Conservation (phyloP, 2,329 filamentous ascomycete species). For the Colletotrichum abscissum region DNA sequence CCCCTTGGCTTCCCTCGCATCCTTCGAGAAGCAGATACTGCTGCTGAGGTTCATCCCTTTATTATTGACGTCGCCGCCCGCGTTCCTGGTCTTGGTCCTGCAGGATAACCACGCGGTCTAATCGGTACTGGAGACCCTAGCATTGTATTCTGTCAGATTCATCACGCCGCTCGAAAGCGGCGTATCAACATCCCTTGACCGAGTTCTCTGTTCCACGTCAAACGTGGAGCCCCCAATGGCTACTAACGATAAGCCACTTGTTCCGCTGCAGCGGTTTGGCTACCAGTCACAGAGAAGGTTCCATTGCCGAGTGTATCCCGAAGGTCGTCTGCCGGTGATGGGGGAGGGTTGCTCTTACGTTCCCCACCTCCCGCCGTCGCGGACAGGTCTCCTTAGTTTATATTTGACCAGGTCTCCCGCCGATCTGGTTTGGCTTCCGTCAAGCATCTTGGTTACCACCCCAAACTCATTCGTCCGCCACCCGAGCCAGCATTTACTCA, state of each 20-base stretch:
- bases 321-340: background rate
- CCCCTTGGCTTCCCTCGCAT: no score
- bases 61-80: no score
- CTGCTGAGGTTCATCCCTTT: background rate
- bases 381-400: background rate
- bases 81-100: background rate
- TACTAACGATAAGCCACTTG: background rate
- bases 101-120: background rate
- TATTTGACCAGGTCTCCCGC: slow-evolving; percentile 5
- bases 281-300: background rate
- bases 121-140: background rate
- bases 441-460: background rate
- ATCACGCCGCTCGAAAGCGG: background rate
- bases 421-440: background rate
- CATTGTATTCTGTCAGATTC: background rate
- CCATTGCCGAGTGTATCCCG: slow-evolving; percentile 10
- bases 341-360: background rate
- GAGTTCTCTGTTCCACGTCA: background rate
- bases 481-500: background rate
- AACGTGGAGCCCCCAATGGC: background rate
- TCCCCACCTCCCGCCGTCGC: background rate
- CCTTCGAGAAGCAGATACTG: background rate
- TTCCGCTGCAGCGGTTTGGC: background rate
- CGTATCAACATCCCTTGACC: background rate
- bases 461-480: background rate